phyloP scores from a whole-genome alignment of 495 filamentous ascomycete species.

The Mytilinidion resinicola region DNA sequence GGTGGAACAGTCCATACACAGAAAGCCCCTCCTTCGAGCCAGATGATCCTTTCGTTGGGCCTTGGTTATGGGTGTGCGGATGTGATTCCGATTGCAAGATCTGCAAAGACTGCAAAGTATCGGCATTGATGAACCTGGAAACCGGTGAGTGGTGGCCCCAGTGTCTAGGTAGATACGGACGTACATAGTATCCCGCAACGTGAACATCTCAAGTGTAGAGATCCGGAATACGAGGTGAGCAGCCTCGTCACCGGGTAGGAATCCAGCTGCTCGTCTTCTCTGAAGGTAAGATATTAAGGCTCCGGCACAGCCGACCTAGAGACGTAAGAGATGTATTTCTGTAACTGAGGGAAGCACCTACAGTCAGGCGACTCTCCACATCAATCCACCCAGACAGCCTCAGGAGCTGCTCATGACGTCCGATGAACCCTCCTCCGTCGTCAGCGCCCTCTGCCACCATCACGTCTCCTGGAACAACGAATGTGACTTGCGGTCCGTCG shows the following conservation, averaged over 20 bases:
- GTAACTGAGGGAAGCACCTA: slow-evolving; percentile 24
- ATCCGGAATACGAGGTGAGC: slow-evolving; percentile 51
- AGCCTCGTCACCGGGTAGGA: slow-evolving; percentile 49
- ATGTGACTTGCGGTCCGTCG: slow-evolving; percentile 46
- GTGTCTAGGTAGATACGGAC: slow-evolving; percentile 13
- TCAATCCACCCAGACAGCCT: slow-evolving; percentile 69
- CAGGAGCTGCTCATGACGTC: slow-evolving; percentile 60
- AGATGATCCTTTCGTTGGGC: slow-evolving; percentile 58
- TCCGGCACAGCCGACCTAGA: slow-evolving; percentile 65
- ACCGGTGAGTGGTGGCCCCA: slow-evolving; percentile 2
- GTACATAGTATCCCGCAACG: slow-evolving; percentile 67
- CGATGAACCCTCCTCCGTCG: slow-evolving; percentile 44
- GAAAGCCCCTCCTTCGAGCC: slow-evolving; percentile 86
- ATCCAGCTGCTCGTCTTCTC: slow-evolving; percentile 57
- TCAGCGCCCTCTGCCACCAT: slow-evolving; percentile 42
- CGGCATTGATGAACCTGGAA: slow-evolving; percentile 66
- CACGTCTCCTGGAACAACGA: slow-evolving; percentile 50
- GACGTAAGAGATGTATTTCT: slow-evolving; percentile 1
- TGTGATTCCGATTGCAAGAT: slow-evolving; percentile 80
- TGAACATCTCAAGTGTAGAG: slow-evolving; percentile 68
- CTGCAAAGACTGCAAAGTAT: slow-evolving; percentile 76
- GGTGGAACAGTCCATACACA: slow-evolving; percentile 74
- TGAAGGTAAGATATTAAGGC: slow-evolving; percentile 76
- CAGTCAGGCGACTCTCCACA: slow-evolving; percentile 64
- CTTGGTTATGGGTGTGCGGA: slow-evolving; percentile 77